Evolutionary conservation across 805 yeast genomes (phyloP).

Genomic region (Metschnikowia reukaufii): DNA sequence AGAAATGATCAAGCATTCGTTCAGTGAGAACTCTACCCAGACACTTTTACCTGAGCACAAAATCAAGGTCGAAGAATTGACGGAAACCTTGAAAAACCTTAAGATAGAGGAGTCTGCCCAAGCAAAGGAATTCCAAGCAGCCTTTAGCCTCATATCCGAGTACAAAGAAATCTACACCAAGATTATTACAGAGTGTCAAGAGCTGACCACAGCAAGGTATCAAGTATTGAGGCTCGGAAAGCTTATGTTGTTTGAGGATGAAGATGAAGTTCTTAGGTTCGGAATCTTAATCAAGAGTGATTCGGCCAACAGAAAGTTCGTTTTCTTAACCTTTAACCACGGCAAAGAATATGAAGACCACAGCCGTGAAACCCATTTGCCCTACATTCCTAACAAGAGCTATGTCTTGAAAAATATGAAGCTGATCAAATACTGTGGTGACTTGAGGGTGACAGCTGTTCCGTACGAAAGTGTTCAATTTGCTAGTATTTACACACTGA

Average conservation of each 20-base stretch:
- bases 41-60: conserved; percentile 84
- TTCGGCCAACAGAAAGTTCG: conserved; percentile 29
- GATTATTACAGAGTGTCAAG: conserved; percentile 49
- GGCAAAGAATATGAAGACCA: conserved; percentile 33
- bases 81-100: conserved; percentile 43
- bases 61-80: conserved; percentile 55
- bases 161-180: conserved; percentile 46
- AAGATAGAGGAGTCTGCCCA: conserved; percentile 38
- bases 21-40: conserved; percentile 87
- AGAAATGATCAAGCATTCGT: conserved; percentile 95
- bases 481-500: conserved; percentile 39
- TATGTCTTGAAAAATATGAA: conserved; percentile 39
- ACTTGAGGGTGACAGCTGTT: conserved; percentile 39
- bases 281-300: conserved; percentile 57
- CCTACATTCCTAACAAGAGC: conserved; percentile 35
- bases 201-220: conserved; percentile 48
- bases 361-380: conserved; percentile 27
- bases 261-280: conserved; percentile 37
- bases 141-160: conserved; percentile 45
- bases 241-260: conserved; percentile 57
- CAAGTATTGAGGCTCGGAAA: conserved; percentile 53
- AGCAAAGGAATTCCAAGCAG: conserved; percentile 42
- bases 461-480: conserved; percentile 44
- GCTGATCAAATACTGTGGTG: conserved; percentile 34
- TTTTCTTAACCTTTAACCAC: conserved; percentile 47